Percentiles rank a stretch among this genome's conserved stretches.
Conservation (phyloP, 352 stramenopile genomes). For the Pythium rhizo-oryzae region DNA sequence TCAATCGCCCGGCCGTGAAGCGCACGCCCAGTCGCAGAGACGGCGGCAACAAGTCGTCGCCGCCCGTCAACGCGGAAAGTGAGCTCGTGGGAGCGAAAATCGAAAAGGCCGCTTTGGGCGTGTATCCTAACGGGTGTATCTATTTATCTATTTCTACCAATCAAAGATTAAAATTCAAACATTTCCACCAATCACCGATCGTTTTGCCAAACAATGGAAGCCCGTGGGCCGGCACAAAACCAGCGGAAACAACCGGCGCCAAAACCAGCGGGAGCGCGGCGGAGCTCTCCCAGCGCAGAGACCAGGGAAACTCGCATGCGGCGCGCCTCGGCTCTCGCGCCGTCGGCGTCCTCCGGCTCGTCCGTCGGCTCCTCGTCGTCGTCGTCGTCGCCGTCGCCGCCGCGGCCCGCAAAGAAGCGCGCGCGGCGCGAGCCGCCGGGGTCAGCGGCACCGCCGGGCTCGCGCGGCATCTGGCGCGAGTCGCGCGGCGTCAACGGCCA, state of each 20-base stretch:
- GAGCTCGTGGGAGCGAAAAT: not conserved
- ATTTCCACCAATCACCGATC: slow-evolving; percentile 12
- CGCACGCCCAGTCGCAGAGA: slow-evolving; percentile 20
- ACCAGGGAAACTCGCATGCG: slow-evolving; percentile 11
- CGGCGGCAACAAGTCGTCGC: not conserved
- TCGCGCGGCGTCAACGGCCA: slow-evolving; percentile 50
- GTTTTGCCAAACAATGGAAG: slow-evolving; percentile 27
- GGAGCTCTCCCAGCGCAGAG: not conserved
- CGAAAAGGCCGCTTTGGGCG: too few relatives aligned
- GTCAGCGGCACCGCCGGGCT: slow-evolving; percentile 37
- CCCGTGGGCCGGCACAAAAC: not conserved
- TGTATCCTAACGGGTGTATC: slow-evolving; percentile 17
- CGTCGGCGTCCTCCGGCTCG: slow-evolving; percentile 1
- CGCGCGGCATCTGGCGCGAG: slow-evolving; percentile 52
- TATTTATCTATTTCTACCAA: slow-evolving; percentile 20
- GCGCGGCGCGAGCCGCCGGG: slow-evolving; percentile 79
- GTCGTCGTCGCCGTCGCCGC: not conserved
- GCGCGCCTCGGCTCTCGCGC: not conserved
- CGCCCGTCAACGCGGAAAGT: not conserved
- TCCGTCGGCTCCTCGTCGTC: not conserved
- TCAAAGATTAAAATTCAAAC: not conserved
- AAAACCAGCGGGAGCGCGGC: not conserved
- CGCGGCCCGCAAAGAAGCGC: slow-evolving; percentile 40
- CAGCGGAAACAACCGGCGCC: not conserved
- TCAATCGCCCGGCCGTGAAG: slow-evolving; percentile 2